Percentiles rank a stretch among this genome's conserved stretches.
These are phyloP conservation scores for Phytophthora quininea DNA, from an alignment of 352 stramenopile species.

Conservation along the genomic window DNA sequence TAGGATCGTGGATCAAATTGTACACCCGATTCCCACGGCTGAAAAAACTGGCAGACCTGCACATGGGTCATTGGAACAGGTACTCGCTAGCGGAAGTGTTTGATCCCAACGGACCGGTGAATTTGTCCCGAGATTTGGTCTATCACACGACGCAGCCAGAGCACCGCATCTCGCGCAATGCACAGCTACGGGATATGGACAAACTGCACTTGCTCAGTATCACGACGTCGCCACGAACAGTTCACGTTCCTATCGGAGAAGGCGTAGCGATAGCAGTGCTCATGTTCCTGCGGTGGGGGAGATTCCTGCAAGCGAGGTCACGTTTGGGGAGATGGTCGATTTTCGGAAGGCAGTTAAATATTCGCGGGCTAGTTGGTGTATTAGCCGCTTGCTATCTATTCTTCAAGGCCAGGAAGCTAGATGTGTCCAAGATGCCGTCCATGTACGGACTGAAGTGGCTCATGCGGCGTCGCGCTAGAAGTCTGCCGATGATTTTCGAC, in stretches of 20 bases:
- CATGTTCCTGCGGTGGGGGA: conserved; percentile 26
- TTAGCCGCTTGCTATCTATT: conserved; percentile 36
- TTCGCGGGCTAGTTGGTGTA: conserved; percentile 18
- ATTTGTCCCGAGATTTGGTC: conserved; percentile 45
- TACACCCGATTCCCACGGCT: conserved; percentile 53
- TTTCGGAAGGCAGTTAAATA: conserved; percentile 9
- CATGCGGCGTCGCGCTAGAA: conserved; percentile 54
- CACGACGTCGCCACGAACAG: conserved; percentile 58
- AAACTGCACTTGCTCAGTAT: conserved; percentile 74
- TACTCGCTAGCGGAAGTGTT: conserved; percentile 43
- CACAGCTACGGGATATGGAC: conserved; percentile 59
- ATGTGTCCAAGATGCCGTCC: conserved; percentile 69
- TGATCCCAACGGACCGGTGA: conserved; percentile 39
- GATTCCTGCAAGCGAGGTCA: conserved; percentile 13
- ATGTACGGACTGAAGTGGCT: conserved; percentile 69
- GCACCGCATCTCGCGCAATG: conserved; percentile 54
- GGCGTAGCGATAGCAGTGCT: conserved; percentile 20
- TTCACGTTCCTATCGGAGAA: conserved; percentile 47
- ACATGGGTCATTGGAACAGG: conserved; percentile 64
- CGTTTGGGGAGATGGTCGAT: conserved; percentile 15
- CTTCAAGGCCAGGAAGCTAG: conserved; percentile 48
- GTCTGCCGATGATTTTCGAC: conserved; percentile 64
- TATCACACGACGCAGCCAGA: conserved; percentile 57
- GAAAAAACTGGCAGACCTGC: conserved; percentile 47
- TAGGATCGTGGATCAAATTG: conserved; percentile 53